A percentile compares a stretch with the other conserved stretches of the same genome.
phyloP scores from a whole-genome alignment of 257 asterid genomes.

The Nyctanthes arbortristis region DNA sequence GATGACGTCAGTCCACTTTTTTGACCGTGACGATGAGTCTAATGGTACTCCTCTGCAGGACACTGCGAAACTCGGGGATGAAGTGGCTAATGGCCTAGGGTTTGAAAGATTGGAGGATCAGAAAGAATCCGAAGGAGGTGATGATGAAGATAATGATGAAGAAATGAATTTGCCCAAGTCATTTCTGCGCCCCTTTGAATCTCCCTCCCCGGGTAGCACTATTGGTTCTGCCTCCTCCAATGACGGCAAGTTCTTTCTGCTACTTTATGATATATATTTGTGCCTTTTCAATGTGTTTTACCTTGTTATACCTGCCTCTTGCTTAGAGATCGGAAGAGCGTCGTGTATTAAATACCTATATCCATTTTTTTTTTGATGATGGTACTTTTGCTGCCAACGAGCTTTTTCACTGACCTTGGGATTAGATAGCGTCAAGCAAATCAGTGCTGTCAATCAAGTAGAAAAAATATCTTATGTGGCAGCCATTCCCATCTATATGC shows the following conservation, averaged over 20 bases:
- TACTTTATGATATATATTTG: conserved; percentile 5
- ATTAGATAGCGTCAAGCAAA: no score
- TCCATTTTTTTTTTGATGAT: no score
- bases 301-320: no score
- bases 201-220: conserved; percentile 89
- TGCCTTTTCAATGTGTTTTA: neutral
- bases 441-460: no score
- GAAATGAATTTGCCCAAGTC: conserved; percentile 47
- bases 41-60: conserved; percentile 49
- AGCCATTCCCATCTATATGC: no score
- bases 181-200: conserved; percentile 64
- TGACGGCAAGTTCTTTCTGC: conserved; percentile 60
- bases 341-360: no score
- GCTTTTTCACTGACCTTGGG: no score
- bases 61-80: conserved; percentile 27
- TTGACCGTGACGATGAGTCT: conserved; percentile 78
- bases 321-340: no score
- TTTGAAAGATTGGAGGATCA: conserved; percentile 36
- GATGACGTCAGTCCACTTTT: conserved; percentile 81
- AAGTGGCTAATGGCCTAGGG: conserved; percentile 25
- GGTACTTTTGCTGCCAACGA: no score
- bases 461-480: no score
- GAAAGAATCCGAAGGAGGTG: conserved; percentile 42
- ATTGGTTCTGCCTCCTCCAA: conserved; percentile 82
- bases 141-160: conserved; percentile 57